These are phyloP conservation scores for Boletus subcaerulescens DNA, from an alignment of 768 basidiomycete genomes.

Conservation along the genomic window DNA sequence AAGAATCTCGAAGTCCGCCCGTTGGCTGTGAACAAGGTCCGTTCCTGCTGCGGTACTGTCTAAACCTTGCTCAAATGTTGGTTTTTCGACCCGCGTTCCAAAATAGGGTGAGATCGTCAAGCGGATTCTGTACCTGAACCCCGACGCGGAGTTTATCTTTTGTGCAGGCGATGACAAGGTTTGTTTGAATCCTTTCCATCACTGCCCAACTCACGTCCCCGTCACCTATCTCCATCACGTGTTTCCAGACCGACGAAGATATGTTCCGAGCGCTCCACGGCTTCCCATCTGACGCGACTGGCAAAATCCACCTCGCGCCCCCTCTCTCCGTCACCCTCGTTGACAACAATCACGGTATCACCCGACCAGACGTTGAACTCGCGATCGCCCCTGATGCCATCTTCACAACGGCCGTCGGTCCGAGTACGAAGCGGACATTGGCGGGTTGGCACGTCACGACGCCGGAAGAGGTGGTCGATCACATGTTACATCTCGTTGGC, in stretches of 20 bases:
- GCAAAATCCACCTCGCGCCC: conserved; percentile 48
- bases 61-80: not conserved
- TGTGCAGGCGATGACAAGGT: conserved; percentile 99
- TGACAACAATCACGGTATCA: conserved; percentile 11
- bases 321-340: conserved; percentile 51
- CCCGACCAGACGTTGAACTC: conserved; percentile 54
- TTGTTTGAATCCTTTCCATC: not conserved
- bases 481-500: conserved; percentile 64
- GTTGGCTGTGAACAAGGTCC: conserved; percentile 87
- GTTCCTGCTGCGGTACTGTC: not conserved
- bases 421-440: conserved; percentile 82
- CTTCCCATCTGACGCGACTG: conserved; percentile 42
- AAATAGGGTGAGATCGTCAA: conserved; percentile 91
- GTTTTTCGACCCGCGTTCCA: not conserved
- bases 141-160: conserved; percentile 93
- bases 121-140: conserved; percentile 87
- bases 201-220: too few species aligned
- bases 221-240: not conserved
- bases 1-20: conserved; percentile 98
- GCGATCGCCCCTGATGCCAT: conserved; percentile 63
- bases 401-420: conserved; percentile 94
- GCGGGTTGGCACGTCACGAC: conserved; percentile 92
- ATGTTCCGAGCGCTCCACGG: conserved; percentile 92
- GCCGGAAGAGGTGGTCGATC: conserved; percentile 81
- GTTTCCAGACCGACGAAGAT: conserved; percentile 83